Conservation (phyloP, 805 yeast genomes). For the Starmerella floris region DNA sequence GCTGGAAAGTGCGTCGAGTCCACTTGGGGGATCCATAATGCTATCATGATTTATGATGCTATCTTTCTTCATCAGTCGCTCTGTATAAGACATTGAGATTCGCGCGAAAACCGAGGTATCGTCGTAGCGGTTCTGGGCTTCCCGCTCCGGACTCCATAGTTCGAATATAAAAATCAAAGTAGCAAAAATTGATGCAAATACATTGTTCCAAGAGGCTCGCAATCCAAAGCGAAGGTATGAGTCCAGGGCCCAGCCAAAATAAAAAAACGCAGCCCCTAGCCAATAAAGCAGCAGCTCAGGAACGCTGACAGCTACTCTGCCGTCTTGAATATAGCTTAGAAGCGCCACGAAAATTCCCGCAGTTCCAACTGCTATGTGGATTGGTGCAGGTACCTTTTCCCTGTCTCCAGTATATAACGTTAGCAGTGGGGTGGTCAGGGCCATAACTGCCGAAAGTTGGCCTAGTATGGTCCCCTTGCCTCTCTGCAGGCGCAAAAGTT, state of each 20-base stretch:
- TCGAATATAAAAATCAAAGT: slow-evolving; percentile 10
- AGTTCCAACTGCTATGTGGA: slow-evolving; percentile 6
- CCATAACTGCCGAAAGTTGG: slow-evolving; percentile 15
- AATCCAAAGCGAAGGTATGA: slow-evolving; percentile 4
- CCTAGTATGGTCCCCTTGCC: slow-evolving; percentile 15
- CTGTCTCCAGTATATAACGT: slow-evolving; percentile 7
- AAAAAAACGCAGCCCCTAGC: slow-evolving; percentile 12
- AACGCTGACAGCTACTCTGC: slow-evolving; percentile 19
- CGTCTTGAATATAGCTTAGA: slow-evolving; percentile 20
- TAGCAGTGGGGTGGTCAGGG: slow-evolving; percentile 10
- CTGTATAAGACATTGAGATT: slow-evolving; percentile 16
- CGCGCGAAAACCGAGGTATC: slow-evolving; percentile 17
- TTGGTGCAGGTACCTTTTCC: slow-evolving; percentile 5
- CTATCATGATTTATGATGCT: slow-evolving; percentile 14
- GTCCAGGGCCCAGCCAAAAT: slow-evolving; percentile 15
- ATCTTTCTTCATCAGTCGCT: slow-evolving; percentile 13
- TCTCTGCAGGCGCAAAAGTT: slow-evolving; percentile 12
- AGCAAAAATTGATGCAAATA: slow-evolving; percentile 3
- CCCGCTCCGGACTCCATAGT: slow-evolving; percentile 5
- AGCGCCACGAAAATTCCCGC: slow-evolving; percentile 10
- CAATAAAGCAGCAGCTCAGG: slow-evolving; percentile 21
- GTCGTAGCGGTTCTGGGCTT: slow-evolving; percentile 8
- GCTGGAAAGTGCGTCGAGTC: slow-evolving; percentile 15
- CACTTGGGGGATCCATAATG: slow-evolving; percentile 19
- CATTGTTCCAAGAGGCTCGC: background rate